These are phyloP conservation scores for Escallonia rubra DNA, from an alignment of 129 eudicot species.

Conservation along the genomic window DNA sequence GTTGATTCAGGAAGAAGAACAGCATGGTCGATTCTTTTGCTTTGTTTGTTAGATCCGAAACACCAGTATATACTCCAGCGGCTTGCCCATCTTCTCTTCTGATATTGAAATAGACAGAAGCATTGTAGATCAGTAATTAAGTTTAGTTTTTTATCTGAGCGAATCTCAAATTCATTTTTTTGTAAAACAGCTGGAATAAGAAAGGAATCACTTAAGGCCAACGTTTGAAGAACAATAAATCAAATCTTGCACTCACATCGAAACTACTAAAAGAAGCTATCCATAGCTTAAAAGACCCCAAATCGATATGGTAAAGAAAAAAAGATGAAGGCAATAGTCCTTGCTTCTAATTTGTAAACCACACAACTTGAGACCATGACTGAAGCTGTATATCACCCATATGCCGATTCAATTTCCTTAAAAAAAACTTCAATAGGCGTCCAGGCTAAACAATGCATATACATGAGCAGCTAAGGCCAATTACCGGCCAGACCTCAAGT, in stretches of 20 bases:
- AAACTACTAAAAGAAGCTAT: neutral
- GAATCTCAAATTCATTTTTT: neutral
- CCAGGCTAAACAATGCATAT: no score
- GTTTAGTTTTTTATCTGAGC: neutral
- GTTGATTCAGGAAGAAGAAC: slow-evolving; percentile 60
- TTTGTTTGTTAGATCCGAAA: slow-evolving; percentile 67
- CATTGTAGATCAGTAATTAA: slow-evolving; percentile 12
- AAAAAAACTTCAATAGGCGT: no score
- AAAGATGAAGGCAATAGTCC: neutral
- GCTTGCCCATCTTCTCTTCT: slow-evolving; percentile 96
- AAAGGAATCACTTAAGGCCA: neutral
- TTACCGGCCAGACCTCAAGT: no score
- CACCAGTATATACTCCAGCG: slow-evolving; percentile 89
- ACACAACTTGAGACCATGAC: no score
- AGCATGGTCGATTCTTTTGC: slow-evolving; percentile 77
- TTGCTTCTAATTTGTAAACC: no score
- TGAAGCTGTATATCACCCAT: no score
- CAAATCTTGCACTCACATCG: neutral
- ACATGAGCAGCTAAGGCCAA: no score
- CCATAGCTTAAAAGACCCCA: slow-evolving; percentile 1
- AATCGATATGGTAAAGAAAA: neutral
- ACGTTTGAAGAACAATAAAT: neutral
- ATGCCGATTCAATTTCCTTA: no score
- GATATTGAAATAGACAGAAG: slow-evolving; percentile 19
- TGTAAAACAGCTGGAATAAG: no score